Evolutionary conservation across 495 filamentous ascomycete species (phyloP), one percentile per base, ranked within the genome.

Genomic region (Hypoxylon subgilvum): DNA sequence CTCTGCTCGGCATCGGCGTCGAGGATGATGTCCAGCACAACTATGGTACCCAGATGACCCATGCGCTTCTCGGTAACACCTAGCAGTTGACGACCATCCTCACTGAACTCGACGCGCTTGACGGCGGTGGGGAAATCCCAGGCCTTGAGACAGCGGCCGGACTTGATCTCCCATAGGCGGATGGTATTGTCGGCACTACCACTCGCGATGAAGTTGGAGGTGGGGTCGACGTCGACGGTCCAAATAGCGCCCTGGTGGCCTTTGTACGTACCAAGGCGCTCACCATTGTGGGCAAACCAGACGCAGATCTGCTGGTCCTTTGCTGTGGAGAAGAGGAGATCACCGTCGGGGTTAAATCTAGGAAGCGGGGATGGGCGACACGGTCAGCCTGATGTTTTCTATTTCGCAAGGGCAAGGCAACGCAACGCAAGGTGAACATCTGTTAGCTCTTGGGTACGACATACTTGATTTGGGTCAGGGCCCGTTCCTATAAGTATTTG

Each of bases 101-200:
- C 88, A 63, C 84, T 90, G 76, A 97, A 98, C 70, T 96, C 93
- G 68, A 96, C 92, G 54, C 94, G 83, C 84, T 97, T 97, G 62
- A 98, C 90, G 32, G 91, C 90, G 14, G 95, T 96, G 3, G 86
- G 84, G 81, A 97, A 97, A 14, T 98, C 91, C 94, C 94, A 98
- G 40, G 87, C 86, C 84, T 97, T 96, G 52, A 99, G 82, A 64
- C 86, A 87, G 68, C 91, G 90, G 67, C 95, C 94, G 22, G 90
- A 89, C 83, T 90, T 88, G 69, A 97, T 83, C 70, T 99, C 92
- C 94, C 94, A 99, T 70, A 99, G 80, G 64, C 91, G 87, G 69
- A 97, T 92, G 13, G 94, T 96, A 81, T 97, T 97, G 80, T 99
- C 94, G 74, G 94, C 94, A 61, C 90, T 92, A 43, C 94, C 94